These are phyloP conservation scores for Aureococcus anophagefferens DNA, from an alignment of 108 stramenopile genomes.

Conservation along the genomic window DNA sequence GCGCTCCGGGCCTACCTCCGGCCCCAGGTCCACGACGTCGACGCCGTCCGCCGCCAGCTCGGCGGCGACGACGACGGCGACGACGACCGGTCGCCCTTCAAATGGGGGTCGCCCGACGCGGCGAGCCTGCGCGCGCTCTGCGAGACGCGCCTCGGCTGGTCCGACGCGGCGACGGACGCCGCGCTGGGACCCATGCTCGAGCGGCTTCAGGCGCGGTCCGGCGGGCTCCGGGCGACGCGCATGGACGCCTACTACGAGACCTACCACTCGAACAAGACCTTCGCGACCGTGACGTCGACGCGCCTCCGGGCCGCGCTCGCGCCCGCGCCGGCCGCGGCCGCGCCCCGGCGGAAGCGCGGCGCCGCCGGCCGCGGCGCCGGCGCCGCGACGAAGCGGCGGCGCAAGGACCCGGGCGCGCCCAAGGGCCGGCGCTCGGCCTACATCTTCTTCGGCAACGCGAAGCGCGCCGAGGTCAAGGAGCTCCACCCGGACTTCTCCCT, in stretches of 20 bases:
- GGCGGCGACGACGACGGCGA: not conserved
- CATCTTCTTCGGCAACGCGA: constrained; percentile 51
- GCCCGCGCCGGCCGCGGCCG: too few species aligned
- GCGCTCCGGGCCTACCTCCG: constrained; percentile 67
- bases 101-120: constrained; percentile 72
- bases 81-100: constrained; percentile 38
- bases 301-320: constrained; percentile 51
- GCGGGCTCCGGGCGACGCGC: constrained; percentile 59
- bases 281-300: constrained; percentile 65
- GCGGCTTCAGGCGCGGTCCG: constrained; percentile 22
- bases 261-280: constrained; percentile 81
- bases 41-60: not conserved
- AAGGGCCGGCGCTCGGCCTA: constrained; percentile 47
- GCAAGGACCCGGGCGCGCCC: constrained; percentile 44
- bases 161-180: constrained; percentile 53
- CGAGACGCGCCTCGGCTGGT: constrained; percentile 65
- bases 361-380: too few species aligned
- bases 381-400: constrained; percentile 23
- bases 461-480: constrained; percentile 28
- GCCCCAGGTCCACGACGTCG: constrained; percentile 58
- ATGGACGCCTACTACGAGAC: constrained; percentile 81
- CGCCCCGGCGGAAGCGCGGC: too few species aligned
- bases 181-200: constrained; percentile 64
- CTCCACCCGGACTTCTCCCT: constrained; percentile 46
- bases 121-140: constrained; percentile 59